Evolutionary conservation across 495 filamentous ascomycete genomes (phyloP).

Genomic region (Hypoxylon cercidicola): DNA sequence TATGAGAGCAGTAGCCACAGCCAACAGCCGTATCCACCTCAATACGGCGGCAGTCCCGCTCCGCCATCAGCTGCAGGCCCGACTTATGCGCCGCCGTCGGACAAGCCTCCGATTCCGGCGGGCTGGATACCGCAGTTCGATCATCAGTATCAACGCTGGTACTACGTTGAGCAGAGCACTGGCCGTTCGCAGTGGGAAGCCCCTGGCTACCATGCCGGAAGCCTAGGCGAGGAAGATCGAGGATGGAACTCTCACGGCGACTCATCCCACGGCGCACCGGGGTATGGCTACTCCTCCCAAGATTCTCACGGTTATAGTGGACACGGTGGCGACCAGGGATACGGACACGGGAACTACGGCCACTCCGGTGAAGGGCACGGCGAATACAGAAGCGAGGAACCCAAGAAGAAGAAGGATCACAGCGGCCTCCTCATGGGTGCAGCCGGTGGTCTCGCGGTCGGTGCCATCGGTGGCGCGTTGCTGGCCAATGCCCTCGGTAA

Average conservation of each 20-base stretch:
- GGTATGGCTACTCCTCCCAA: conserved; percentile 31
- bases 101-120: conserved; percentile 63
- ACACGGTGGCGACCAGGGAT: conserved; percentile 26
- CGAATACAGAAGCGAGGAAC: conserved; percentile 47
- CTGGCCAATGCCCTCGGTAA: conserved; percentile 64
- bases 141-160: conserved; percentile 64
- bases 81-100: conserved; percentile 52
- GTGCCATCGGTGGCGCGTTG: conserved; percentile 66
- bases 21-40: conserved; percentile 24
- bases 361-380: conserved; percentile 33
- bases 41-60: conserved; percentile 24
- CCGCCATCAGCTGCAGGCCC: conserved; percentile 39
- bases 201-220: conserved; percentile 48
- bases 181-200: conserved; percentile 70
- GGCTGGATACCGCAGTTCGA: conserved; percentile 73
- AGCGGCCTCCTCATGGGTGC: conserved; percentile 60
- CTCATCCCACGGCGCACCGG: conserved; percentile 26
- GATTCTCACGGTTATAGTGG: conserved; percentile 25
- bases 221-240: conserved; percentile 26
- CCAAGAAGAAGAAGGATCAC: conserved; percentile 54
- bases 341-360: too few relatives aligned
- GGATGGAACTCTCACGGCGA: conserved; percentile 29
- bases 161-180: conserved; percentile 67
- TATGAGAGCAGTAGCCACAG: conserved; percentile 24
- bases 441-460: conserved; percentile 66